Evolutionary conservation across 2,329 filamentous ascomycete species (phyloP).

Genomic region (Fusarium sp.): DNA sequence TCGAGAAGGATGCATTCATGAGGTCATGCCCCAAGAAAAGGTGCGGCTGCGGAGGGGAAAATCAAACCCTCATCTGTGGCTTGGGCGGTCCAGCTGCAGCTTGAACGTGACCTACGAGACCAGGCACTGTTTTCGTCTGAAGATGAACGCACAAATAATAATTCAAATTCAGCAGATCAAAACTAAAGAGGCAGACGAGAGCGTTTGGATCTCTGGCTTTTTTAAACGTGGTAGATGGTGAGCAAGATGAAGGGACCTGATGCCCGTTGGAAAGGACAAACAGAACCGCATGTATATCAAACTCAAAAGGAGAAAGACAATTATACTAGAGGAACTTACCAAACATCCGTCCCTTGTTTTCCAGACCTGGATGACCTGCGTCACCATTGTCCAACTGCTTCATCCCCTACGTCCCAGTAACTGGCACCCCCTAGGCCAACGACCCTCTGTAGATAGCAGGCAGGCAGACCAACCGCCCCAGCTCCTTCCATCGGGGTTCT

Average conservation of each 20-base stretch:
- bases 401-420: constrained; percentile 9
- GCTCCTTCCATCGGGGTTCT: constrained; percentile 22
- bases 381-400: constrained; percentile 8
- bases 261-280: background rate
- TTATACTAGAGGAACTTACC: background rate
- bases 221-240: background rate
- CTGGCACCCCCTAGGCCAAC: constrained; percentile 6
- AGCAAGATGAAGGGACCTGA: constrained; percentile 21
- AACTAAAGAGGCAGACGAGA: constrained; percentile 10
- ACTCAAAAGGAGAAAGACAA: background rate
- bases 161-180: constrained; percentile 10
- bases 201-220: background rate
- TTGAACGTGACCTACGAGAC: constrained; percentile 3
- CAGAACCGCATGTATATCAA: constrained; percentile 11
- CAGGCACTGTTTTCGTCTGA: constrained; percentile 1
- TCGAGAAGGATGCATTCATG: rapidly evolving
- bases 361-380: background rate
- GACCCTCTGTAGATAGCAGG: constrained; percentile 7
- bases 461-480: constrained; percentile 16
- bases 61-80: constrained; percentile 6
- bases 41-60: background rate
- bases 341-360: background rate
- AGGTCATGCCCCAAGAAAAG: background rate
- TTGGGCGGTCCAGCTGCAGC: background rate
- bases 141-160: constrained; percentile 16